A percentile compares a stretch with the other conserved stretches of the same genome.
Evolutionary conservation across 2,329 filamentous ascomycete species (phyloP).

Genomic region (Penicillium sumatraense): DNA sequence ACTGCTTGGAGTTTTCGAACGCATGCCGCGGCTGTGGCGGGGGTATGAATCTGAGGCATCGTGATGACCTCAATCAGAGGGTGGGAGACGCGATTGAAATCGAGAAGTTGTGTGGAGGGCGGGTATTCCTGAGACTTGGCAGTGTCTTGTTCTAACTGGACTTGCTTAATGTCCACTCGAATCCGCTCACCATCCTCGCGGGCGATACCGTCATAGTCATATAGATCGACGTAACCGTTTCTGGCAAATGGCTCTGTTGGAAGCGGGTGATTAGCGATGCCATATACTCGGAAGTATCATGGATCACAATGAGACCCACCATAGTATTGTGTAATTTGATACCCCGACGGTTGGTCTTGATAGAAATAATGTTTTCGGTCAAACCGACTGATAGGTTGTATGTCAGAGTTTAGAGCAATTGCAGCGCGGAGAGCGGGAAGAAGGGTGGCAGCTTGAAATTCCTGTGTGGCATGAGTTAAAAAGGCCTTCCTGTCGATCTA

Average conservation of each 20-base stretch:
- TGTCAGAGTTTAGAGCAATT: conserved; percentile 76
- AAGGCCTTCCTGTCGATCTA: conserved; percentile 1
- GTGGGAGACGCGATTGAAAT: conserved; percentile 91
- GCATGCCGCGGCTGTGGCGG: conserved; percentile 82
- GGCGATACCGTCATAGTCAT: conserved; percentile 77
- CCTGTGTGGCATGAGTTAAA: conserved; percentile 33
- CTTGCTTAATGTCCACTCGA: conserved; percentile 81
- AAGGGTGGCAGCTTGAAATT: conserved; percentile 80
- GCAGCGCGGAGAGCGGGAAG: conserved; percentile 91
- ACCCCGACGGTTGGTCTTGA: conserved; percentile 94
- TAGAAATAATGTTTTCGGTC: conserved; percentile 99
- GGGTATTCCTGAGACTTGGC: conserved; percentile 87
- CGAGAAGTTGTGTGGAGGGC: conserved; percentile 74
- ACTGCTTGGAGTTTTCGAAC: conserved; percentile 87
- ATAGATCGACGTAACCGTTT: conserved; percentile 73
- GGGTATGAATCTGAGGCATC: conserved; percentile 82
- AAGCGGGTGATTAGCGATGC: conserved; percentile 10
- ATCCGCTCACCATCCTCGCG: conserved; percentile 72
- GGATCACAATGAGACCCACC: conserved; percentile 37
- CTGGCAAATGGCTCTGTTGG: conserved; percentile 63
- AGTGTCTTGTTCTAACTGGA: conserved; percentile 97
- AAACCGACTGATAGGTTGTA: conserved; percentile 79
- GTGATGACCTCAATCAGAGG: conserved; percentile 97
- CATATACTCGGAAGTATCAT: neutral
- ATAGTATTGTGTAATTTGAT: conserved; percentile 98